Evolutionary conservation across 169 alveolate species (phyloP).

Genomic region (Perkinsus marinus): DNA sequence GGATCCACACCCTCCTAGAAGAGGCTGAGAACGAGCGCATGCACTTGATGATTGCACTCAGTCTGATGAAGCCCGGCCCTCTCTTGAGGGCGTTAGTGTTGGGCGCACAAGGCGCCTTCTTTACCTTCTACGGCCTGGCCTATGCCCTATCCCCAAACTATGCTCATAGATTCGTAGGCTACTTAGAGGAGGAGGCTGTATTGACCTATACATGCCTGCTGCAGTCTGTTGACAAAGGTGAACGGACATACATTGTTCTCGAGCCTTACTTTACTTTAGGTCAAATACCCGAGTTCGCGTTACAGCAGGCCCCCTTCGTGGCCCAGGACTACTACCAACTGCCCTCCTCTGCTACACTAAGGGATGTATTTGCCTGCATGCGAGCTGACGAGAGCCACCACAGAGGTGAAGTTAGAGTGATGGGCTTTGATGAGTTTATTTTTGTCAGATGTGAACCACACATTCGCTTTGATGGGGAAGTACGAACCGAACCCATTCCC

Average conservation of each 20-base stretch:
- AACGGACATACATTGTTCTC: neutral
- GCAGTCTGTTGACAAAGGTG: constrained; percentile 24
- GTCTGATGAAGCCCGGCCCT: constrained; percentile 24
- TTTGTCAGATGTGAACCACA: constrained; percentile 19
- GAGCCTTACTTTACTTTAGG: neutral
- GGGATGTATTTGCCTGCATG: constrained; percentile 40
- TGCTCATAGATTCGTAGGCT: constrained; percentile 30
- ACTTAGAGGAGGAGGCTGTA: constrained; percentile 54
- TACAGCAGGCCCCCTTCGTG: constrained; percentile 26
- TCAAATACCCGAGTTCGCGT: neutral
- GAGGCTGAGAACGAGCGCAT: constrained; percentile 56
- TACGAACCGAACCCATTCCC: constrained; percentile 27
- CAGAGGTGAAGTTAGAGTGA: constrained; percentile 16
- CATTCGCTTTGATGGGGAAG: constrained; percentile 23
- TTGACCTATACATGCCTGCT: constrained; percentile 38
- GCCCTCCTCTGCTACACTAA: constrained; percentile 33
- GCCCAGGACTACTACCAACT: constrained; percentile 39
- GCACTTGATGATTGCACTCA: constrained; percentile 35
- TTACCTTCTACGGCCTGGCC: neutral
- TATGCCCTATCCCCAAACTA: neutral
- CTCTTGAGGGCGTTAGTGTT: constrained; percentile 30
- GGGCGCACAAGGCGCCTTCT: constrained; percentile 29
- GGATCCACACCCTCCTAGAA: constrained; percentile 48
- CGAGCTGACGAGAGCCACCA: constrained; percentile 55
- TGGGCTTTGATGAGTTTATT: neutral